Conservation (phyloP, 176 grass and related monocot species). For the Zea mays region DNA sequence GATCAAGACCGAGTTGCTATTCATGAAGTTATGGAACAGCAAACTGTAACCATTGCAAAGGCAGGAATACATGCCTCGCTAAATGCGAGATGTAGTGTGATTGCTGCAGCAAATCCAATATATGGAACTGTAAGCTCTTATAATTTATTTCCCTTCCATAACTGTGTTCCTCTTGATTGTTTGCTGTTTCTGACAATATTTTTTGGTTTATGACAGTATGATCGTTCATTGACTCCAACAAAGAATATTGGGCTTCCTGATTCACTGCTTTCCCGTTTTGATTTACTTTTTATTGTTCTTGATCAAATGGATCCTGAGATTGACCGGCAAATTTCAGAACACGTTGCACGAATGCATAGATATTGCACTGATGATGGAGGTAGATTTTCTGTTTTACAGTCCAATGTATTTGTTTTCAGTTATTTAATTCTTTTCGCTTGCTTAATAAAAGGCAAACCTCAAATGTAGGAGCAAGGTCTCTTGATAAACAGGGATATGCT, state of each 20-base stretch:
- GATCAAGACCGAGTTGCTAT: constrained; percentile 96
- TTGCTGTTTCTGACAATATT: constrained; percentile 34
- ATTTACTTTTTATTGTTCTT: constrained; percentile 98
- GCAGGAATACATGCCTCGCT: constrained; percentile 97
- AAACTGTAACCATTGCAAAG: constrained; percentile 98
- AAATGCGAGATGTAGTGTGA: constrained; percentile 96
- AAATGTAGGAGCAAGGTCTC: constrained; percentile 51
- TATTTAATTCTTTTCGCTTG: constrained; percentile 8
- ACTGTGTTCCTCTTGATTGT: not conserved
- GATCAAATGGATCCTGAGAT: constrained; percentile 99
- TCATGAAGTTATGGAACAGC: constrained; percentile 99
- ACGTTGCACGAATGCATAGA: constrained; percentile 95
- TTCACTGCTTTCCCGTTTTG: constrained; percentile 96
- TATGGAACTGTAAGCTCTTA: constrained; percentile 82
- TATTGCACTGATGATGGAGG: constrained; percentile 91
- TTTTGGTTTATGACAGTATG: constrained; percentile 64
- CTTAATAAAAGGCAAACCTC: constrained; percentile 24
- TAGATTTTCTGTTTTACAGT: constrained; percentile 37
- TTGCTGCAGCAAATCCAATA: constrained; percentile 98
- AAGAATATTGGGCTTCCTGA: constrained; percentile 98
- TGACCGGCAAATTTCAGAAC: constrained; percentile 91
- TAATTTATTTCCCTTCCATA: not conserved
- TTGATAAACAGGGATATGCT: constrained; percentile 65
- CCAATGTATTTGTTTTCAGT: constrained; percentile 21
- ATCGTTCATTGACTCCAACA: constrained; percentile 90